Percentiles rank a stretch among this genome's conserved stretches.
phyloP scores from a whole-genome alignment of 192 early-diverging fungal genomes.

The Coemansia sp. region DNA sequence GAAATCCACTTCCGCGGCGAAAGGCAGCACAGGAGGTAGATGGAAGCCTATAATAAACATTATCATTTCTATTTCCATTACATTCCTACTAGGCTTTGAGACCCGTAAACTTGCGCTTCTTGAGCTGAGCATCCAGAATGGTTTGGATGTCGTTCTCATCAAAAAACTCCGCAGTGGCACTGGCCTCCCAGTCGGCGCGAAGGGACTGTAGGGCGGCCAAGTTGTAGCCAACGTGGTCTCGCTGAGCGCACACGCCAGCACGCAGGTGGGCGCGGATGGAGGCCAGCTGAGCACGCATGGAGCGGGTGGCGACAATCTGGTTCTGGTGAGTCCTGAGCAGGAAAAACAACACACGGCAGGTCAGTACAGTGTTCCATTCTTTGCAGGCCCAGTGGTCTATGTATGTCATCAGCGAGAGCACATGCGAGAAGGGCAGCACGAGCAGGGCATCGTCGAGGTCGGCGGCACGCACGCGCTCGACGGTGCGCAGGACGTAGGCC shows the following conservation, averaged over 20 bases:
- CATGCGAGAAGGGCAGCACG: slow-evolving; percentile 81
- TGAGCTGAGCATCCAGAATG: slow-evolving; percentile 53
- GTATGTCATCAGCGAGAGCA: slow-evolving; percentile 72
- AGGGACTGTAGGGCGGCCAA: slow-evolving; percentile 77
- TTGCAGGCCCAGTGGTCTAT: slow-evolving; percentile 80
- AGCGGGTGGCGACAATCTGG: slow-evolving; percentile 80
- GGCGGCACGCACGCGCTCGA: slow-evolving; percentile 75
- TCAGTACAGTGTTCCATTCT: slow-evolving; percentile 73
- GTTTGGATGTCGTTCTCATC: slow-evolving; percentile 60
- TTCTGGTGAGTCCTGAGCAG: slow-evolving; percentile 84
- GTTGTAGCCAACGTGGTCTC: slow-evolving; percentile 87
- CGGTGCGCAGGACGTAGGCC: slow-evolving; percentile 73
- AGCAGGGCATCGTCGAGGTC: slow-evolving; percentile 90
- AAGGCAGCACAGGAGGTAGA: neutral
- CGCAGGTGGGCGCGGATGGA: slow-evolving; percentile 68
- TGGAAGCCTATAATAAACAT: too few species aligned
- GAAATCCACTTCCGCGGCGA: slow-evolving; percentile 42
- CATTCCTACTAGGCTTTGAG: slow-evolving; percentile 20
- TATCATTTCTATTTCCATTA: neutral
- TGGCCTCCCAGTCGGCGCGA: slow-evolving; percentile 72
- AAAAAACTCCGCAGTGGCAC: slow-evolving; percentile 69
- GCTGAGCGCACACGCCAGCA: slow-evolving; percentile 62
- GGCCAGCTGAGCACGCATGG: slow-evolving; percentile 72
- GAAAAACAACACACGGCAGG: slow-evolving; percentile 81
- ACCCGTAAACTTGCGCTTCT: slow-evolving; percentile 73